Percentiles rank a stretch among this genome's conserved stretches.
These are phyloP conservation scores for Piromyces finnis DNA, from an alignment of 192 early-diverging fungal genomes.

Conservation along the genomic window DNA sequence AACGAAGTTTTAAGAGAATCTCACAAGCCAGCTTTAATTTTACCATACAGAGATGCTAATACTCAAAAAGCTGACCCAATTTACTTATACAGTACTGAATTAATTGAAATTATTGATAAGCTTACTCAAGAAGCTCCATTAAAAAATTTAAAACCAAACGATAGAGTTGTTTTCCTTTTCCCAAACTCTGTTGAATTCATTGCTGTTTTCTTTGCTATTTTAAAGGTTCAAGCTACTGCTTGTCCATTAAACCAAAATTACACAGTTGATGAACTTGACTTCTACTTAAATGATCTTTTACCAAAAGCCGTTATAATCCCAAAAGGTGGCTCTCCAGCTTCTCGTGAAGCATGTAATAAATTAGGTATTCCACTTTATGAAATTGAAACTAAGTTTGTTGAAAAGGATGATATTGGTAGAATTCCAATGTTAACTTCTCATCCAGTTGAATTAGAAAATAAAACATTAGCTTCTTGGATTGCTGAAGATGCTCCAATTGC, in stretches of 20 bases:
- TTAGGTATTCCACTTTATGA: conserved; percentile 34
- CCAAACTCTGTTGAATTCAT: conserved; percentile 53
- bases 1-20: conserved; percentile 13
- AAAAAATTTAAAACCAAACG: neutral
- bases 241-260: conserved; percentile 56
- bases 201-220: conserved; percentile 44
- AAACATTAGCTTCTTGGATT: neutral
- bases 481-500: neutral
- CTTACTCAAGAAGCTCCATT: neutral
- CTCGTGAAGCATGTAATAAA: conserved; percentile 27
- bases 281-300: conserved; percentile 56
- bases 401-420: neutral
- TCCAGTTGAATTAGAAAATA: neutral
- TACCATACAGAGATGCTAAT: neutral
- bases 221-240: conserved; percentile 35
- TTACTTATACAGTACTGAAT: neutral
- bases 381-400: conserved; percentile 21
- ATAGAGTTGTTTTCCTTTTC: conserved; percentile 4
- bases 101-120: neutral
- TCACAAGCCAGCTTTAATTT: conserved; percentile 9
- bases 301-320: conserved; percentile 43
- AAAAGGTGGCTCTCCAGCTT: conserved; percentile 23
- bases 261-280: conserved; percentile 48
- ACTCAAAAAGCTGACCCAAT: neutral
- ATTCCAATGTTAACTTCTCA: neutral